Conservation (phyloP, 495 filamentous ascomycete genomes). For the Penicillium crystallinum region DNA sequence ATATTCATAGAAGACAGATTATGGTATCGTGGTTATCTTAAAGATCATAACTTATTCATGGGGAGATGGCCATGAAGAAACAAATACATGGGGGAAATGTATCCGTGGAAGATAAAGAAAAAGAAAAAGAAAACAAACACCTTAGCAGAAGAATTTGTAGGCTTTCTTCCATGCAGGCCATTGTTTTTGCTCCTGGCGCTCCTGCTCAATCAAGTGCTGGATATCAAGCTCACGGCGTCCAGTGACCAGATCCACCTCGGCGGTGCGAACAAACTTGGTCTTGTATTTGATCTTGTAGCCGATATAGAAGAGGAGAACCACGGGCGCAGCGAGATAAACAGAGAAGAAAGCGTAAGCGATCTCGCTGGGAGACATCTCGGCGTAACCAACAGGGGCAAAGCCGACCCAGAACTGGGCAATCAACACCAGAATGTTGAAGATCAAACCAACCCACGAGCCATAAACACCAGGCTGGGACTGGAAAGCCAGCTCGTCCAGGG, state of each 20-base stretch:
- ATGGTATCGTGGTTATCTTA: neutral
- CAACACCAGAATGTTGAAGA: constrained; percentile 75
- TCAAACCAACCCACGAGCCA: constrained; percentile 80
- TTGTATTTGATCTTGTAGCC: constrained; percentile 72
- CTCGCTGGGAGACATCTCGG: constrained; percentile 30
- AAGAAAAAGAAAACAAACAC: neutral
- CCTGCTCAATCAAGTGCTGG: constrained; percentile 65
- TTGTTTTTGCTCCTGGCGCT: constrained; percentile 60
- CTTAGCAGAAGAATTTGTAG: constrained; percentile 54
- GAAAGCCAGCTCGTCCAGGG: constrained; percentile 73
- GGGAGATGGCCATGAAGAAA: neutral
- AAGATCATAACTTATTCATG: neutral
- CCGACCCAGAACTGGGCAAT: constrained; percentile 93
- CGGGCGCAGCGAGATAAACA: constrained; percentile 75
- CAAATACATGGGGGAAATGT: neutral
- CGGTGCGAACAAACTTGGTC: constrained; percentile 59
- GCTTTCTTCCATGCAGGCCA: constrained; percentile 88
- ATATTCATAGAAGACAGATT: neutral
- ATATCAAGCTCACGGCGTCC: constrained; percentile 87
- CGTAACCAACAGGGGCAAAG: constrained; percentile 67
- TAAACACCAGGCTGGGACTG: constrained; percentile 69
- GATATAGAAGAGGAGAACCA: constrained; percentile 71
- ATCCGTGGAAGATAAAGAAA: neutral
- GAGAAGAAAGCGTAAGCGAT: constrained; percentile 64
- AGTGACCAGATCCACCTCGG: constrained; percentile 80